phyloP scores from a whole-genome alignment of 176 grass and related monocot genomes.

The Oryza officinalis region DNA sequence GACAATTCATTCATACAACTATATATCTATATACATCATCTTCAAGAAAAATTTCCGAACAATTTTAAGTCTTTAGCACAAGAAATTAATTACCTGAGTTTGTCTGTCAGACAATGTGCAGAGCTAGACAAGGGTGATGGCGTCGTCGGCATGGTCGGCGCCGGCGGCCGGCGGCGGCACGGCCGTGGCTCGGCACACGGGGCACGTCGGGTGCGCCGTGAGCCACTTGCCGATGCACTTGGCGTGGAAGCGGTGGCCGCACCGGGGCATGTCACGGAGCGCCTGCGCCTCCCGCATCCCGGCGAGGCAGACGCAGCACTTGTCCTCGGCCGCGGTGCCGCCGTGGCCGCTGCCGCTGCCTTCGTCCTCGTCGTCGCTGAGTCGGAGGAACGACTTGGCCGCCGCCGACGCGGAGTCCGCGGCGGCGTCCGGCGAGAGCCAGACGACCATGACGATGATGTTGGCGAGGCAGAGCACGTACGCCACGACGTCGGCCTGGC shows the following conservation, averaged over 20 bases:
- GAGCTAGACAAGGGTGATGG: slow-evolving; percentile 48
- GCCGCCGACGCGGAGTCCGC: slow-evolving; percentile 22
- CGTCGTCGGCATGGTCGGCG: slow-evolving; percentile 22
- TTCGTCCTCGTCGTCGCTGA: slow-evolving; percentile 56
- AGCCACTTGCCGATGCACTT: slow-evolving; percentile 79
- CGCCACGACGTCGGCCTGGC: slow-evolving; percentile 55
- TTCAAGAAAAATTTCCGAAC: slow-evolving; percentile 11
- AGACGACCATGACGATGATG: slow-evolving; percentile 62
- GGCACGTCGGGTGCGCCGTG: slow-evolving; percentile 61
- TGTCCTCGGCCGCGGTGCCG: slow-evolving; percentile 16
- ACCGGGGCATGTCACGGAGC: slow-evolving; percentile 55
- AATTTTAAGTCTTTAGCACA: not conserved
- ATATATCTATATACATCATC: not conserved
- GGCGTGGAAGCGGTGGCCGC: slow-evolving; percentile 65
- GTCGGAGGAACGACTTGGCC: slow-evolving; percentile 48
- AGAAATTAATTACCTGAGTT: not conserved
- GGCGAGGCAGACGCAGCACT: slow-evolving; percentile 67
- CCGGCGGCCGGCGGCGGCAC: slow-evolving; percentile 13
- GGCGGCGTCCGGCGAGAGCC: slow-evolving; percentile 46
- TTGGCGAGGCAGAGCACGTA: slow-evolving; percentile 61
- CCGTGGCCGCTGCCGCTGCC: not conserved
- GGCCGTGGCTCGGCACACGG: slow-evolving; percentile 55
- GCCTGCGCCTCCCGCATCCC: slow-evolving; percentile 54
- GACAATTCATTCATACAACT: not conserved
- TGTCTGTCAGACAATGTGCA: slow-evolving; percentile 21